These are phyloP conservation scores for Selaginella moellendorffii DNA, from an alignment of 75 land plant genomes.

Conservation along the genomic window DNA sequence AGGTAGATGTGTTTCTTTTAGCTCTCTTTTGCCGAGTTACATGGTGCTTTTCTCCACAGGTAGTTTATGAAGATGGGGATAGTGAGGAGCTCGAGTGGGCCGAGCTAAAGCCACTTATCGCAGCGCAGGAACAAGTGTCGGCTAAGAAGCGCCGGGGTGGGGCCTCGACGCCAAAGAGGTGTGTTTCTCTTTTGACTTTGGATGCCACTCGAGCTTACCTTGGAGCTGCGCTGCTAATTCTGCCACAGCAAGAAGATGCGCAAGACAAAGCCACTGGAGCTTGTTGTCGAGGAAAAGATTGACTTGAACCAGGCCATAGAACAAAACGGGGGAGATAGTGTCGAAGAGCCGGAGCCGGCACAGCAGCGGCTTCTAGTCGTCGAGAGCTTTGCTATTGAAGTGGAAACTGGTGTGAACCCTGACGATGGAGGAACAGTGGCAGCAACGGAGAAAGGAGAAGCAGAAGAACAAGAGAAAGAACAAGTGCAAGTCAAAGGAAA, in stretches of 20 bases:
- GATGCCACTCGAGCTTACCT: background rate
- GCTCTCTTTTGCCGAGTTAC: background rate
- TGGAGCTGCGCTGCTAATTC: background rate
- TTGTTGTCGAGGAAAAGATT: background rate
- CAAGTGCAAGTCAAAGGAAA: background rate
- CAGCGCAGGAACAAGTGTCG: background rate
- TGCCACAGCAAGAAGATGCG: background rate
- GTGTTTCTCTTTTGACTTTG: background rate
- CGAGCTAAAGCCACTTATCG: background rate
- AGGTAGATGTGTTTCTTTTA: background rate
- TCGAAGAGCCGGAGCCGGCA: too few species aligned
- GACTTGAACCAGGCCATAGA: background rate
- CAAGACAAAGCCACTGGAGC: constrained; percentile 1
- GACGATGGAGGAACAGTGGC: background rate
- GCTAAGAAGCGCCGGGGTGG: constrained; percentile 2
- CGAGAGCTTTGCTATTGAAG: background rate
- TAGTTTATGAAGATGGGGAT: background rate
- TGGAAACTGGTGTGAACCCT: background rate
- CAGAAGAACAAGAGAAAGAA: background rate
- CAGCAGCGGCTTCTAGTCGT: too few species aligned
- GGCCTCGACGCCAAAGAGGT: background rate
- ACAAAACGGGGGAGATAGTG: background rate
- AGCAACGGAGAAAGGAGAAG: background rate
- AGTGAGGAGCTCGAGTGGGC: background rate
- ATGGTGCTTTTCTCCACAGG: background rate